These are phyloP conservation scores for Russula earlei DNA, from an alignment of 768 basidiomycete species.

Conservation along the genomic window DNA sequence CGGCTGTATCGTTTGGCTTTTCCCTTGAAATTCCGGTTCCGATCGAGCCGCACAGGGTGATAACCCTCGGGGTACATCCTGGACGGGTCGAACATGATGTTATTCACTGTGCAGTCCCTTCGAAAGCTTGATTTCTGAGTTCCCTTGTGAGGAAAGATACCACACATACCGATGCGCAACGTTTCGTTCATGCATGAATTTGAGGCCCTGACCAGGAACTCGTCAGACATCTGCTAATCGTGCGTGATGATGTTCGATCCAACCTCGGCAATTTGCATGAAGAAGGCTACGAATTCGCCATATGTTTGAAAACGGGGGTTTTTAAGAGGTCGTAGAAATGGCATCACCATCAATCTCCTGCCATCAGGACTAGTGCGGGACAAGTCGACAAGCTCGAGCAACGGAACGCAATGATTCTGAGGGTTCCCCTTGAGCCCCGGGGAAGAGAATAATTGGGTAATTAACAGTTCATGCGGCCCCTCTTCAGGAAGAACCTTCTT, in stretches of 20 bases:
- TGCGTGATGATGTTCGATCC: background rate
- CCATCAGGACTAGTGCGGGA: background rate
- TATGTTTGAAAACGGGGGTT: constrained; percentile 18
- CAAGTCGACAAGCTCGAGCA: constrained; percentile 12
- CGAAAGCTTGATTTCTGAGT: background rate
- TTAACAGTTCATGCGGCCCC: constrained; percentile 10
- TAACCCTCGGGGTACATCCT: constrained; percentile 8
- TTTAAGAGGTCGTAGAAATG: constrained; percentile 15
- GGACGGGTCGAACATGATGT: constrained; percentile 13
- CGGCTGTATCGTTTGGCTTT: constrained; percentile 19
- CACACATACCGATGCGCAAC: constrained; percentile 7
- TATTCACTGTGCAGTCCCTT: constrained; percentile 11
- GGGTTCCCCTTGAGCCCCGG: constrained; percentile 1
- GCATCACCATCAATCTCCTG: constrained; percentile 17
- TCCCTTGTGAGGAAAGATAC: background rate
- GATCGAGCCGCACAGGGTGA: background rate
- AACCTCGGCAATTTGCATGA: constrained; percentile 14
- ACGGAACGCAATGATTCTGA: constrained; percentile 17
- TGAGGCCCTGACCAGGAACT: background rate
- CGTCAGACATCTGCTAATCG: background rate
- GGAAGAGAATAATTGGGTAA: constrained; percentile 2
- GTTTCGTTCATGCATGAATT: background rate
- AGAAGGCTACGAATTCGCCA: constrained; percentile 19
- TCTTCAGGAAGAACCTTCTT: constrained; percentile 17
- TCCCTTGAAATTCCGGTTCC: background rate